phyloP scores from a whole-genome alignment of 176 grass and related monocot species.

The Triticum dicoccoides region DNA sequence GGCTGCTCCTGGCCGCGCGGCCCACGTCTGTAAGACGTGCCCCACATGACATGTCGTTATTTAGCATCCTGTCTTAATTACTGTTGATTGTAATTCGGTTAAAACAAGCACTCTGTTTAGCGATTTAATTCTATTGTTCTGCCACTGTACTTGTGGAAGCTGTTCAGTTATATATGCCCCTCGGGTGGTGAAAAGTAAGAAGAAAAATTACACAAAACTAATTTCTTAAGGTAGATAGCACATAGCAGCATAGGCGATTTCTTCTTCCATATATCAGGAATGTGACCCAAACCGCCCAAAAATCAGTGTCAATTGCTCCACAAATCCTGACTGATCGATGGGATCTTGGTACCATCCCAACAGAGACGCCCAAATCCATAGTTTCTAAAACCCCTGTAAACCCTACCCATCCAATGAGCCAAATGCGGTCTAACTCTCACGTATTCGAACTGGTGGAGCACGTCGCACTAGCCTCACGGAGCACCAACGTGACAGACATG shows the following conservation, averaged over 20 bases:
- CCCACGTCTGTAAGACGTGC: no score
- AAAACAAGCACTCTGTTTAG: neutral
- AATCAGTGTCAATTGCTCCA: neutral
- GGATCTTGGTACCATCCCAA: neutral
- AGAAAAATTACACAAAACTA: neutral
- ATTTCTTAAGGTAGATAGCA: neutral
- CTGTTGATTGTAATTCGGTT: neutral
- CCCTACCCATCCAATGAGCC: neutral
- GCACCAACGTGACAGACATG: no score
- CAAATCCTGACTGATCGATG: neutral
- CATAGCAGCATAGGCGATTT: neutral
- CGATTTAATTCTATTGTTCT: neutral
- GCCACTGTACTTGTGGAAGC: neutral
- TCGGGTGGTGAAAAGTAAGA: neutral
- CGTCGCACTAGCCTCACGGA: neutral
- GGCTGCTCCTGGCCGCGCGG: no score
- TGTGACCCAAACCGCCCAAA: neutral
- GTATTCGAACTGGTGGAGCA: neutral
- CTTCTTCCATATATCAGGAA: neutral
- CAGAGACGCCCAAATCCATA: no score
- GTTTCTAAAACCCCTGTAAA: neutral
- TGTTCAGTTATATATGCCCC: neutral
- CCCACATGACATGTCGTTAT: no score
- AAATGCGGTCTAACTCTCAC: neutral
- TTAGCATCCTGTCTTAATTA: neutral